A percentile compares a stretch with the other conserved stretches of the same genome.
Conservation (phyloP, 169 alveolate species). For the Neospora caninum region DNA sequence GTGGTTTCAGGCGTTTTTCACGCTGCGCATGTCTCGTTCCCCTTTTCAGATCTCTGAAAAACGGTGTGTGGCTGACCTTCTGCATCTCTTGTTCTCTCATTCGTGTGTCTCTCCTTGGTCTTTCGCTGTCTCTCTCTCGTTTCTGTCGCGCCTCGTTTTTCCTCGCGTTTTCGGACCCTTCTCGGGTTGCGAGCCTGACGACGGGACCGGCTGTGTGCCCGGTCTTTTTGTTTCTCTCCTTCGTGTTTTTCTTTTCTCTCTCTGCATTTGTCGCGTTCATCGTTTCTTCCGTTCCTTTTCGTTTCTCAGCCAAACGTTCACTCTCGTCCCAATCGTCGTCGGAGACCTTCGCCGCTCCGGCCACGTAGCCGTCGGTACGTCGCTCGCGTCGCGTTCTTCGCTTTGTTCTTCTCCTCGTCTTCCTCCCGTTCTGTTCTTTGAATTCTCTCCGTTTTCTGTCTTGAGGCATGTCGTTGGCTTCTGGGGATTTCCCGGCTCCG, state of each 20-base stretch:
- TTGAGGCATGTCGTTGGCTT: too few relatives aligned
- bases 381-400: not conserved
- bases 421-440: not conserved
- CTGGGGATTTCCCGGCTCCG: too few relatives aligned
- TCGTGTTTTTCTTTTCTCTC: not conserved
- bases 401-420: not conserved
- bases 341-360: conserved; percentile 19
- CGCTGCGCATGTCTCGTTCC: not conserved
- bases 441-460: not conserved
- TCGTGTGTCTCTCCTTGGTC: not conserved
- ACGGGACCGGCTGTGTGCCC: too few relatives aligned
- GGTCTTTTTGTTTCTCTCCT: not conserved
- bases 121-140: not conserved
- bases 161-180: not conserved
- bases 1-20: not conserved
- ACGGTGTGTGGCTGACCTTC: too few relatives aligned
- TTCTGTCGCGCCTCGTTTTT: not conserved
- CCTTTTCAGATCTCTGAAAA: not conserved
- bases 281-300: not conserved
- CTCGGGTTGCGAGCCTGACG: not conserved
- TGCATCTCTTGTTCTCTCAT: not conserved
- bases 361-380: not conserved
- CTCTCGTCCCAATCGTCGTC: conserved; percentile 27
- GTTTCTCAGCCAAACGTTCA: not conserved
- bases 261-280: not conserved